Evolutionary conservation across 2,329 filamentous ascomycete genomes (phyloP).

Genomic region (Trichoderma aggressivum): DNA sequence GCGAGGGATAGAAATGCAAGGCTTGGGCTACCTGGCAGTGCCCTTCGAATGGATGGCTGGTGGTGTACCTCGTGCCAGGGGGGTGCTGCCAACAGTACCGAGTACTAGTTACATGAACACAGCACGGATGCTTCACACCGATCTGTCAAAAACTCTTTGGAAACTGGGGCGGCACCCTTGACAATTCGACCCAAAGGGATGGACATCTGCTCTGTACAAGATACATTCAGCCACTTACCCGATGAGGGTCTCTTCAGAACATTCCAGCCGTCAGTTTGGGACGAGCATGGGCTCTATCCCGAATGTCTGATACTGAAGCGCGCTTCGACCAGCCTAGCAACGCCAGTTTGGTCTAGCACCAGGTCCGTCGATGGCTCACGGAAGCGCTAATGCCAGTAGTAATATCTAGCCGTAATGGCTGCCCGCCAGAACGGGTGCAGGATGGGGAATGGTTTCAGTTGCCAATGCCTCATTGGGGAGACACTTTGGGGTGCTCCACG

Average conservation of each 20-base stretch:
- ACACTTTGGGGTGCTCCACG: not conserved
- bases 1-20: not conserved
- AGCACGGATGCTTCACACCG: not conserved
- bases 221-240: not conserved
- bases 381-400: conserved; percentile 13
- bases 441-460: conserved; percentile 16
- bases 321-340: conserved; percentile 1
- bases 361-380: conserved; percentile 1
- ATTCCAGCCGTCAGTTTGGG: conserved; percentile 1
- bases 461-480: conserved; percentile 2
- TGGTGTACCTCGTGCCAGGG: not conserved
- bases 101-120: not conserved
- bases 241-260: not conserved
- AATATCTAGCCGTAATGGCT: not conserved
- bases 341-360: not conserved
- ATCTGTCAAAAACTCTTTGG: not conserved
- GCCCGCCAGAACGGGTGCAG: not conserved
- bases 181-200: not conserved
- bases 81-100: not conserved
- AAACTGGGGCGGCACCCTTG: not conserved
- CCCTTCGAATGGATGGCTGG: conserved; percentile 7
- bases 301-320: conserved; percentile 5
- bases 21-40: not conserved
- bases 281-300: not conserved
- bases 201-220: not conserved